Evolutionary conservation across 345 rosid species (phyloP).

Genomic region (Angophora floribunda): DNA sequence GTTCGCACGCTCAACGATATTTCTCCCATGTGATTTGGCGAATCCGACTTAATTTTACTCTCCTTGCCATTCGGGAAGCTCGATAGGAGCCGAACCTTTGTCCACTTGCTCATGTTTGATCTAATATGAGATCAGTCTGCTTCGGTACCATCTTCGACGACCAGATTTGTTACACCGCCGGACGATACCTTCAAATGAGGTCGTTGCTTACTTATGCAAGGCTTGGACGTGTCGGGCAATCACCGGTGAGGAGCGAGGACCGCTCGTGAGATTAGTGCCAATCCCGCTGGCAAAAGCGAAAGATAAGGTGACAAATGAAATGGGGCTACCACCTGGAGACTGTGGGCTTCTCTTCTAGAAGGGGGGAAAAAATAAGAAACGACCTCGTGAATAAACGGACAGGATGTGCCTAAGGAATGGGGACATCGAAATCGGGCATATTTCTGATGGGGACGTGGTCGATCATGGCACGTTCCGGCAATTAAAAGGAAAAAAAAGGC

Average conservation of each 20-base stretch:
- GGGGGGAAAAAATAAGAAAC: not conserved
- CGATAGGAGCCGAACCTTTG: not conserved
- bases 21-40: not conserved
- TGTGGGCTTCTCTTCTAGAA: not conserved
- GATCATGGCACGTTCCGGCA: not conserved
- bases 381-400: not conserved
- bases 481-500: not conserved
- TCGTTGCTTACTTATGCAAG: not conserved
- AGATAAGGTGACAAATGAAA: not conserved
- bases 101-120: not conserved
- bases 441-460: not conserved
- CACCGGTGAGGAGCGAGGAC: not conserved
- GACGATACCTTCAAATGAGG: not conserved
- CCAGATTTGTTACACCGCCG: not conserved
- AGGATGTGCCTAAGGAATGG: not conserved
- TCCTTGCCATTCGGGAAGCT: not conserved
- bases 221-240: not conserved
- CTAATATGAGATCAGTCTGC: fast-evolving
- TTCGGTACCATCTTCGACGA: not conserved
- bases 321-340: not conserved
- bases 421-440: not conserved
- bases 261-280: not conserved
- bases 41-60: not conserved
- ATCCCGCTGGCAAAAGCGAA: not conserved
- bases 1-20: not conserved